Conservation (phyloP, 306 rosid species). For the Inga oerstediana region DNA sequence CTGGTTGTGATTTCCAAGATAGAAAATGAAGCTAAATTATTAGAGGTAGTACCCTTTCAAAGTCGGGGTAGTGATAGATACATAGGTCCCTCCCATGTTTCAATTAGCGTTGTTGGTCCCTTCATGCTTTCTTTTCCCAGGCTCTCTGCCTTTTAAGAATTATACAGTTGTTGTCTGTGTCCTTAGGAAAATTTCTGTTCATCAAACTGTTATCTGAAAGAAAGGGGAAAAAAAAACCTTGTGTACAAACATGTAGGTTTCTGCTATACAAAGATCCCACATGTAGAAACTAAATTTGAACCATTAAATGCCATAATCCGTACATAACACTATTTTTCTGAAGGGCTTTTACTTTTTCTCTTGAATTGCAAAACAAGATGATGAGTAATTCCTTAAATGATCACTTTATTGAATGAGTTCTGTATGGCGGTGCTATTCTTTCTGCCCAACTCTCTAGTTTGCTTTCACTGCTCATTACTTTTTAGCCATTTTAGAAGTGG, state of each 20-base stretch:
- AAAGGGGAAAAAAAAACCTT: neutral
- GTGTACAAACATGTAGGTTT: neutral
- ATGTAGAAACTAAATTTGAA: neutral
- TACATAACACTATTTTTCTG: neutral
- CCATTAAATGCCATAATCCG: neutral
- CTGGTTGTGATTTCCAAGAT: conserved; percentile 33
- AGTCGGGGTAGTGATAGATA: conserved; percentile 42
- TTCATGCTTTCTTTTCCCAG: conserved; percentile 35
- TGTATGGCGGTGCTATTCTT: neutral
- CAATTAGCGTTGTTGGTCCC: conserved; percentile 42
- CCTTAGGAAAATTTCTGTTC: neutral
- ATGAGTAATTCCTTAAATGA: neutral
- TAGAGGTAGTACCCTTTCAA: conserved; percentile 37
- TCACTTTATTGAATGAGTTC: neutral
- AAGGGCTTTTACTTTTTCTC: neutral
- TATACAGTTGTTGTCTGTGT: neutral
- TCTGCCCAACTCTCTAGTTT: neutral
- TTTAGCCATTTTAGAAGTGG: neutral
- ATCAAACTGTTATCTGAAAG: neutral
- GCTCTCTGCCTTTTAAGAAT: neutral
- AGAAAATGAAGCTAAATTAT: conserved; percentile 38
- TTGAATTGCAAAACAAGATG: neutral
- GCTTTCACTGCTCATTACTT: neutral
- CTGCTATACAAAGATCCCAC: neutral
- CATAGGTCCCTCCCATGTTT: conserved; percentile 51